Evolutionary conservation across 176 grass and related monocot genomes (phyloP).

Genomic region (Musa troglodytarum): DNA sequence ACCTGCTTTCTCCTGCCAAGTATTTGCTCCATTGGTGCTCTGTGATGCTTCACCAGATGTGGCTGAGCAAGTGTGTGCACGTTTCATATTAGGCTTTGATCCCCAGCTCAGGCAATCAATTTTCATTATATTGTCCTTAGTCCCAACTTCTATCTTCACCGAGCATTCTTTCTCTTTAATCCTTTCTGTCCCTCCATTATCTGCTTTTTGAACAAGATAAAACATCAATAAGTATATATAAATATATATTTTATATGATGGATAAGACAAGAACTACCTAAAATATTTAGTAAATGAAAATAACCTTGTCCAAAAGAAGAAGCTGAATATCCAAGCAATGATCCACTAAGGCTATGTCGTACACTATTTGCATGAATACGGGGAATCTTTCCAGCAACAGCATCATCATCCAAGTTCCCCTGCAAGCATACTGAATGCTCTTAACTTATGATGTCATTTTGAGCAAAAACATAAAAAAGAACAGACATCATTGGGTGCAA

Average conservation of each 20-base stretch:
- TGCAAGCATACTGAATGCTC: background rate
- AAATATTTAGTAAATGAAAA: constrained; percentile 7
- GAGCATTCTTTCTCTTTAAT: background rate
- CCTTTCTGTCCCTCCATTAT: background rate
- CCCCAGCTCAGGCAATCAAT: background rate
- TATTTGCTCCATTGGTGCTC: background rate
- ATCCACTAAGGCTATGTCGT: background rate
- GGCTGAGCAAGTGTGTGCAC: constrained; percentile 1
- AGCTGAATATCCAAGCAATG: constrained; percentile 1
- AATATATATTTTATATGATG: too few relatives aligned
- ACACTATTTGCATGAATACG: background rate
- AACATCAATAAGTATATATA: too few relatives aligned
- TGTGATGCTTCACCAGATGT: constrained; percentile 9
- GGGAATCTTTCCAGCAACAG: background rate
- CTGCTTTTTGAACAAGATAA: background rate
- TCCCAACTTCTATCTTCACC: background rate
- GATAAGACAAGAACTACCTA: background rate
- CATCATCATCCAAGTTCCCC: background rate
- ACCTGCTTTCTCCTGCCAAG: background rate
- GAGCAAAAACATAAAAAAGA: background rate
- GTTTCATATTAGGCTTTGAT: constrained; percentile 20
- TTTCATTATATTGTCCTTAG: background rate
- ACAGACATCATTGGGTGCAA: background rate
- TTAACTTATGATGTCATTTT: background rate
- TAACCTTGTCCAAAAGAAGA: constrained; percentile 26